Evolutionary conservation across 345 rosid genomes (phyloP).

Genomic region (Cardamine resedifolia): DNA sequence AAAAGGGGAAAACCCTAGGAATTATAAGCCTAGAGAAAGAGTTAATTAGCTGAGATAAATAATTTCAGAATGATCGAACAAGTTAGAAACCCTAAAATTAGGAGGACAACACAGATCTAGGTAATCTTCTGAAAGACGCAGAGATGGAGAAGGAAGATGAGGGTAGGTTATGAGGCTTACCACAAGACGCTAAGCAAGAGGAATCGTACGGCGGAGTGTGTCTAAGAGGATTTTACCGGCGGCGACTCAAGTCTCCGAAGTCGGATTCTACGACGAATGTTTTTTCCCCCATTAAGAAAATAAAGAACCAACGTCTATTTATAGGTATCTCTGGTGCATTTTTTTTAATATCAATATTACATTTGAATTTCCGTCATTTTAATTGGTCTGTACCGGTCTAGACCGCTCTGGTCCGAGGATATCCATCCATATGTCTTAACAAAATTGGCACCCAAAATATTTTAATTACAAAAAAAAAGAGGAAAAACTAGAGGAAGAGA

Average conservation of each 20-base stretch:
- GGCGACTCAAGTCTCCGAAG: conserved; percentile 8
- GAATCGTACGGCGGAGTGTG: not conserved
- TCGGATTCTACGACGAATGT: not conserved
- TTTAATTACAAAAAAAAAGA: too few relatives aligned
- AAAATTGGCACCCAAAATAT: not conserved
- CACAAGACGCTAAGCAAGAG: not conserved
- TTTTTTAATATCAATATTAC: not conserved
- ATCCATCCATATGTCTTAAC: not conserved
- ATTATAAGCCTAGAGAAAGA: not conserved
- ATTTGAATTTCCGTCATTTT: not conserved
- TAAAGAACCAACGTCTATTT: not conserved
- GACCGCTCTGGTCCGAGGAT: not conserved
- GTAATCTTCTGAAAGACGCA: too few relatives aligned
- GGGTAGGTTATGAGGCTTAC: not conserved
- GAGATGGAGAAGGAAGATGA: not conserved
- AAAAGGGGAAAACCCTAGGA: not conserved
- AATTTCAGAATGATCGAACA: not conserved
- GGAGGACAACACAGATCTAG: not conserved
- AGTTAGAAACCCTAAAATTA: conserved; percentile 8
- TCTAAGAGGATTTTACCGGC: not conserved
- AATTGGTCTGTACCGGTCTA: not conserved
- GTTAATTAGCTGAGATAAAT: not conserved
- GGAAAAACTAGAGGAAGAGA: too few relatives aligned
- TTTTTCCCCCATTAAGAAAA: not conserved
- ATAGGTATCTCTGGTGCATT: not conserved